phyloP scores from a whole-genome alignment of 192 early-diverging fungal species.

The Lobulomyces angularis region DNA sequence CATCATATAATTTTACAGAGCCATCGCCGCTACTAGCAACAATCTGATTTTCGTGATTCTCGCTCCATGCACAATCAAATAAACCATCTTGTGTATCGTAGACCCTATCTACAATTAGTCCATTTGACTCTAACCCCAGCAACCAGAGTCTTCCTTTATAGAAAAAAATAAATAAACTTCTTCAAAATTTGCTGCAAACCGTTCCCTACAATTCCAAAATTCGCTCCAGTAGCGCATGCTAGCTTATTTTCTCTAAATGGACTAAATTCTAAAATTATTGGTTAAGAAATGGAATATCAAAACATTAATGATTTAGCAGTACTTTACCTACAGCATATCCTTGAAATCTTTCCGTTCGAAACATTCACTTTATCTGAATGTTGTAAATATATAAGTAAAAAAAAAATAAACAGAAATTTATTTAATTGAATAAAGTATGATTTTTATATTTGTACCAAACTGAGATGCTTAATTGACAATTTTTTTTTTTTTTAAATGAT shows the following conservation, averaged over 20 bases:
- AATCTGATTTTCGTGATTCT: slow-evolving; percentile 88
- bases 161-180: too few species aligned
- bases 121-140: too few species aligned
- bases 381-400: too few species aligned
- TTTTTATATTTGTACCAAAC: too few species aligned
- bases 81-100: slow-evolving; percentile 96
- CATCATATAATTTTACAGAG: slow-evolving; percentile 88
- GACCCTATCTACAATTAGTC: background rate
- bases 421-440: too few species aligned
- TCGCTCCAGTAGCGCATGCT: slow-evolving; percentile 78
- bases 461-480: too few species aligned
- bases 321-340: slow-evolving; percentile 8
- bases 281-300: background rate
- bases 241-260: slow-evolving; percentile 85
- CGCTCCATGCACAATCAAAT: slow-evolving; percentile 92
- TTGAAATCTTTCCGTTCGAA: slow-evolving; percentile 12
- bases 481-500: too few species aligned
- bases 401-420: too few species aligned
- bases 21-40: slow-evolving; percentile 88
- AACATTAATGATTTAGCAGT: background rate
- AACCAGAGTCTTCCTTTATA: too few species aligned
- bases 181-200: slow-evolving; percentile 72
- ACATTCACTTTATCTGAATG: slow-evolving; percentile 2
- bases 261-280: slow-evolving; percentile 81
- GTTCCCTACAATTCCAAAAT: slow-evolving; percentile 96